Conservation (phyloP, 2,329 filamentous ascomycete species). For the Cladosporium colombiae region DNA sequence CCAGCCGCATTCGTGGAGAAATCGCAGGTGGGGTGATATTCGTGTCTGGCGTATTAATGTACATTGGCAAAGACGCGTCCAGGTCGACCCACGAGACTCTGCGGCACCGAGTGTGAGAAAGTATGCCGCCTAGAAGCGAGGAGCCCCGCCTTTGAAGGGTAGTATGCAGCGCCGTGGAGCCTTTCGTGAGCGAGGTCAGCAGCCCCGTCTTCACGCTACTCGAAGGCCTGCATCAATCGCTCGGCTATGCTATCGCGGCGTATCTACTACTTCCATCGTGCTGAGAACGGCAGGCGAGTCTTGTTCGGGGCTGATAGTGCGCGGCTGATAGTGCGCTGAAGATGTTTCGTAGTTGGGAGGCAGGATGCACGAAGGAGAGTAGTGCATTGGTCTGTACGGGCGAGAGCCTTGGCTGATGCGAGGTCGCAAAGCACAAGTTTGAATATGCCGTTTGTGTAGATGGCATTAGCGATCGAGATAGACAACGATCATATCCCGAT, state of each 20-base stretch:
- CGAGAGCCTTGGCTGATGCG: background rate
- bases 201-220: background rate
- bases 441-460: background rate
- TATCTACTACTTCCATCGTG: background rate
- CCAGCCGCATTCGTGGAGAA: background rate
- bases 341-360: background rate
- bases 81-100: background rate
- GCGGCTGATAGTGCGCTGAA: background rate
- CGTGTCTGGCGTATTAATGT: background rate
- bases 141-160: background rate
- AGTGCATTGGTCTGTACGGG: background rate
- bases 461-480: no score
- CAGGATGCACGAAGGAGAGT: conserved; percentile 2
- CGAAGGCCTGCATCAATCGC: background rate
- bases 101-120: background rate
- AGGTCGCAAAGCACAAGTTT: background rate
- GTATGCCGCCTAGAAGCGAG: background rate
- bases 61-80: background rate
- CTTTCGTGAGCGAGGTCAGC: background rate
- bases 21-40: background rate
- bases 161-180: background rate
- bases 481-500: no score
- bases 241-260: background rate
- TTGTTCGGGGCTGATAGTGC: background rate
- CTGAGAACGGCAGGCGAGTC: background rate